Conservation (phyloP, 345 rosid genomes). For the Bruguiera sexangula region DNA sequence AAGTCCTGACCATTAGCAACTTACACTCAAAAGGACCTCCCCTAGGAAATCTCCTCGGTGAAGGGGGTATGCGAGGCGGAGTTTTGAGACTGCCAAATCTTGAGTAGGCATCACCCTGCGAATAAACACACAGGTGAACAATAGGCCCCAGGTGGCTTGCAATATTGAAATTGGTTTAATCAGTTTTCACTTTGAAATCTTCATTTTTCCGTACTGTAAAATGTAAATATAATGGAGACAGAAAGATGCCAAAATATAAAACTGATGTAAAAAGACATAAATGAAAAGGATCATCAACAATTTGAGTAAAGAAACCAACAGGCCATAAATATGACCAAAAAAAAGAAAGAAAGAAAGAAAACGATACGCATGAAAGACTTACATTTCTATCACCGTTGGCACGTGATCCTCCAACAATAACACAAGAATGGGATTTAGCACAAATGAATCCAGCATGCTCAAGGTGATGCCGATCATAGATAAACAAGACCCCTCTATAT, state of each 20-base stretch:
- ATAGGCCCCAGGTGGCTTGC: neutral
- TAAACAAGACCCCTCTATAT: constrained; percentile 64
- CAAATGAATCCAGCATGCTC: constrained; percentile 98
- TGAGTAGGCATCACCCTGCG: constrained; percentile 63
- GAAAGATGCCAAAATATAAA: too few relatives aligned
- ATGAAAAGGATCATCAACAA: too few relatives aligned
- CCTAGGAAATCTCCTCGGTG: constrained; percentile 73
- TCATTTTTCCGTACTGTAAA: too few relatives aligned
- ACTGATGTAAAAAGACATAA: too few relatives aligned
- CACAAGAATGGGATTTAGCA: constrained; percentile 66
- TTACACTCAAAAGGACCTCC: constrained; percentile 70
- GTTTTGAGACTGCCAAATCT: constrained; percentile 57
- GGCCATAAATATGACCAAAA: too few relatives aligned
- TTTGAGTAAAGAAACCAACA: too few relatives aligned
- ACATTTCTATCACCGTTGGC: constrained; percentile 69
- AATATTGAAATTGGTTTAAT: neutral
- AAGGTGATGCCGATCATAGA: constrained; percentile 85
- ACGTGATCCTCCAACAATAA: constrained; percentile 82
- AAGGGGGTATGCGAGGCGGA: constrained; percentile 61
- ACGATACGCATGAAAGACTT: constrained; percentile 8
- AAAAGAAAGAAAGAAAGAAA: too few relatives aligned
- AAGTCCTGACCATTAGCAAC: constrained; percentile 22
- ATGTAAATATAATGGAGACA: too few relatives aligned
- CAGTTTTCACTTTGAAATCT: neutral
- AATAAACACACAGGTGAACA: constrained; percentile 10